These are phyloP conservation scores for Aspergillus viridinutans DNA, from an alignment of 2,329 filamentous ascomycete species.

Conservation along the genomic window DNA sequence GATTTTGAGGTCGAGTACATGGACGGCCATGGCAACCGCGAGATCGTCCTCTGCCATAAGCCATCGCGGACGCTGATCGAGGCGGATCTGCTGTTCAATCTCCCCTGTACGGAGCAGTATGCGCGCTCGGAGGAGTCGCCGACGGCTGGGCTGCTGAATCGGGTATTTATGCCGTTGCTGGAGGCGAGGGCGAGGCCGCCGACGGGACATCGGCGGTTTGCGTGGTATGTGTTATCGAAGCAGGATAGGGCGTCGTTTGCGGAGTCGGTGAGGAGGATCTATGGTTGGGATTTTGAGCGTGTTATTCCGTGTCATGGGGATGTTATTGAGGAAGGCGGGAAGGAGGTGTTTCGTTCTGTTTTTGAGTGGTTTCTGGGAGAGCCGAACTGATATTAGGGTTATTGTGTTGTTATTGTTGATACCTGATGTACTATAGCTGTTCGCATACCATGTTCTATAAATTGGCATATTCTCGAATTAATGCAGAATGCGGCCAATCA, in stretches of 20 bases:
- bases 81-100: conserved; percentile 87
- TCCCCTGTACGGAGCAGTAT: conserved; percentile 83
- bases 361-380: conserved; percentile 65
- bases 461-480: not conserved
- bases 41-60: conserved; percentile 80
- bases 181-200: conserved; percentile 48
- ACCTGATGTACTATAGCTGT: not conserved
- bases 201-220: conserved; percentile 70
- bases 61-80: conserved; percentile 74
- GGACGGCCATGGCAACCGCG: conserved; percentile 72
- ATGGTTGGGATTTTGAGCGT: conserved; percentile 74
- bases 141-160: conserved; percentile 54
- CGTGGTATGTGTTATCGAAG: conserved; percentile 68
- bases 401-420: not conserved
- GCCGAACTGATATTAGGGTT: not conserved
- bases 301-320: conserved; percentile 92
- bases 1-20: conserved; percentile 87
- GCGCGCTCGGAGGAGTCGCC: conserved; percentile 50
- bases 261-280: conserved; percentile 63
- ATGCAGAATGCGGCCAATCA: not conserved
- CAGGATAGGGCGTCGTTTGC: conserved; percentile 65
- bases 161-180: conserved; percentile 53
- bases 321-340: conserved; percentile 68
- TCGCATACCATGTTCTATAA: not conserved
- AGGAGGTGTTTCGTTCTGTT: conserved; percentile 70